Conservation (phyloP, 2,329 filamentous ascomycete genomes). For the Cytospora schulzeri region DNA sequence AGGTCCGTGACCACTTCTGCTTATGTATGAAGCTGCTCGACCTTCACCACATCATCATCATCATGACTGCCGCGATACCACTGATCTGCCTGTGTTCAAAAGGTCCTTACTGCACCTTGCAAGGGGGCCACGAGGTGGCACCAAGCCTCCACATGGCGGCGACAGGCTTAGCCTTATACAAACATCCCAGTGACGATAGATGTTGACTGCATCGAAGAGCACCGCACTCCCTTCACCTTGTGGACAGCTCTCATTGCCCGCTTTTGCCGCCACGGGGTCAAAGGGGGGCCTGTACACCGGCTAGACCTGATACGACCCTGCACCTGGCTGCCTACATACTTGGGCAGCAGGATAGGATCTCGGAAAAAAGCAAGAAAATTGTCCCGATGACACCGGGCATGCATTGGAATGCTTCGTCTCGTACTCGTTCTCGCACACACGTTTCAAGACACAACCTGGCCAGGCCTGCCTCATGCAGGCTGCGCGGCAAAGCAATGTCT, state of each 20-base stretch:
- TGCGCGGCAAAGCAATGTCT: not conserved
- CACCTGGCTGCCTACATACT: not conserved
- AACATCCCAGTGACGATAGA: not conserved
- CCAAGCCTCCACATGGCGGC: slow-evolving; percentile 1
- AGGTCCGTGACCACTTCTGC: not conserved
- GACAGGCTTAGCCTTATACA: slow-evolving; percentile 5
- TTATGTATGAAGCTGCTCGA: too few relatives aligned
- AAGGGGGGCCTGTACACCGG: not conserved
- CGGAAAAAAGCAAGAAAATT: not conserved
- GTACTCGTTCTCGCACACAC: not conserved
- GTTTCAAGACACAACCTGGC: slow-evolving; percentile 14
- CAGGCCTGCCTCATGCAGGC: not conserved
- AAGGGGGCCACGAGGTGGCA: slow-evolving; percentile 21
- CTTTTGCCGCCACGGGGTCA: not conserved
- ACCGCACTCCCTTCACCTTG: not conserved
- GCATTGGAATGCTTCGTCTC: not conserved
- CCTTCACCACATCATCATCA: too few relatives aligned
- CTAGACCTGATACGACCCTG: not conserved
- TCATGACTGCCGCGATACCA: not conserved
- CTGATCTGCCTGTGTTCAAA: not conserved
- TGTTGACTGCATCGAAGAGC: slow-evolving; percentile 3
- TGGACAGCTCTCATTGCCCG: not conserved
- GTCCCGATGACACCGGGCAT: not conserved
- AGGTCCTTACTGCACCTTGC: slow-evolving; percentile 1
- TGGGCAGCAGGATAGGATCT: not conserved